Evolutionary conservation across 1,284 basidiomycete genomes (phyloP), one percentile per base, ranked within the genome.

Genomic region (Pseudozyma sp.): DNA sequence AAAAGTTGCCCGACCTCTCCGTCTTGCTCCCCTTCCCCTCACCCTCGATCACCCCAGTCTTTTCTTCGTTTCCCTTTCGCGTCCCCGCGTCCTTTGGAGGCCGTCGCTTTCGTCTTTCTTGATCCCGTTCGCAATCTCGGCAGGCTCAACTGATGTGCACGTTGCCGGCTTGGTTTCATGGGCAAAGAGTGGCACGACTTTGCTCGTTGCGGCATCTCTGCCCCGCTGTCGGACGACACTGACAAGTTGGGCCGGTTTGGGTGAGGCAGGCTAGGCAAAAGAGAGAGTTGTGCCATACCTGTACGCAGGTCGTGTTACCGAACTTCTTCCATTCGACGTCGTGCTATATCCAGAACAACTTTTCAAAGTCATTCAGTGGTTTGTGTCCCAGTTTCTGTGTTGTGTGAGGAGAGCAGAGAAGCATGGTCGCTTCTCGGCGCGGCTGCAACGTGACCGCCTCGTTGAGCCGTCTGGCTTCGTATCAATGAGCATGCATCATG

Each of bases 271-370:
- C 19, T 44, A 48, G 60, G 66, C 53, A 55, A 50, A 43, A 44
- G 54, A 69, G 56, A 56, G 56, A 69, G 24, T 42, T 54, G 56
- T 69, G 67, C 60, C 43, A 53, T 55, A 69, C 67, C 67, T 66
- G 70, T 68, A 60, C 16, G 29, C 52, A 68, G 70, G 57, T 68
- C 56, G 48, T 67, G 59, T 64, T 64, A 60, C 56, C 54, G 60
- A 64, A 62, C 53, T 47, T 54, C 55, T 54, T 62, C 42, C 61
- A 66, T 58, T 58, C 71, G 66, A 67, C 66, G 66, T 67, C 67
- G 57, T 69, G 73, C 70, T 77, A 71, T 71, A 71, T 71, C 68
- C 68, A 66, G 63, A 67, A 66, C 57, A 62, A 58, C 53, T 58
- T 67, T 62, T 45, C 56, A 60, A 64, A 50, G 60, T 57, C 31